A percentile compares a stretch with the other conserved stretches of the same genome.
These are phyloP conservation scores for Podila clonocystis DNA, from an alignment of 192 early-diverging fungal species.

Conservation along the genomic window DNA sequence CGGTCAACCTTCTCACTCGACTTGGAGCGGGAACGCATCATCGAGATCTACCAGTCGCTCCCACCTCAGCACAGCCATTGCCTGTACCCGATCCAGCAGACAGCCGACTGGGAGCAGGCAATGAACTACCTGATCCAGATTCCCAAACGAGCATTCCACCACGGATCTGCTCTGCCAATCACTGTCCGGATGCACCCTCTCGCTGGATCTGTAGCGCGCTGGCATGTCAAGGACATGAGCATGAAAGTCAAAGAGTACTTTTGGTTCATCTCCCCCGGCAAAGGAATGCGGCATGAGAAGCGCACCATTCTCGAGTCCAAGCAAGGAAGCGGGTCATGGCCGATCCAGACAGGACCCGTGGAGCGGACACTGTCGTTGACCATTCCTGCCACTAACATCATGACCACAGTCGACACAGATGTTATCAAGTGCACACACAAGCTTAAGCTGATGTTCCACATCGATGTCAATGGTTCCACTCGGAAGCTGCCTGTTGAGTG, in stretches of 20 bases:
- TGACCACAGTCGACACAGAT: slow-evolving; percentile 41
- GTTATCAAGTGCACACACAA: slow-evolving; percentile 41
- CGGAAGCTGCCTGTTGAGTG: slow-evolving; percentile 33
- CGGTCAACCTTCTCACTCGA: slow-evolving; percentile 21
- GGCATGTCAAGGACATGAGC: slow-evolving; percentile 34
- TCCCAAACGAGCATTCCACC: slow-evolving; percentile 32
- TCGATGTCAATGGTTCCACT: slow-evolving; percentile 29
- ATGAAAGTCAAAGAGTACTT: slow-evolving; percentile 48
- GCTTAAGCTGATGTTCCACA: slow-evolving; percentile 28
- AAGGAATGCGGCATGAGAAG: slow-evolving; percentile 27
- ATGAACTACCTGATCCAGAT: slow-evolving; percentile 43
- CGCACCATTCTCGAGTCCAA: slow-evolving; percentile 27
- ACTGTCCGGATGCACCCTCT: slow-evolving; percentile 26
- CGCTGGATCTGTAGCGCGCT: slow-evolving; percentile 9
- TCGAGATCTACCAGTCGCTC: slow-evolving; percentile 47
- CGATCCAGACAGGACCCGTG: slow-evolving; percentile 30
- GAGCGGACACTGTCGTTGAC: slow-evolving; percentile 25
- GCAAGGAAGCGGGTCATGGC: slow-evolving; percentile 32
- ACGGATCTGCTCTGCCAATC: slow-evolving; percentile 32
- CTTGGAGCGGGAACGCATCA: slow-evolving; percentile 5
- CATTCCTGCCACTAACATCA: slow-evolving; percentile 22
- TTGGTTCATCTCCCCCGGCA: slow-evolving; percentile 43
- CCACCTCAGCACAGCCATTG: slow-evolving; percentile 37
- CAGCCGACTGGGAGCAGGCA: slow-evolving; percentile 29
- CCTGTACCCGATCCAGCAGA: slow-evolving; percentile 27